Evolutionary conservation across 331 rosid species (phyloP), one percentile per base, ranked within the genome.

Genomic region (Acacia pycnantha): DNA sequence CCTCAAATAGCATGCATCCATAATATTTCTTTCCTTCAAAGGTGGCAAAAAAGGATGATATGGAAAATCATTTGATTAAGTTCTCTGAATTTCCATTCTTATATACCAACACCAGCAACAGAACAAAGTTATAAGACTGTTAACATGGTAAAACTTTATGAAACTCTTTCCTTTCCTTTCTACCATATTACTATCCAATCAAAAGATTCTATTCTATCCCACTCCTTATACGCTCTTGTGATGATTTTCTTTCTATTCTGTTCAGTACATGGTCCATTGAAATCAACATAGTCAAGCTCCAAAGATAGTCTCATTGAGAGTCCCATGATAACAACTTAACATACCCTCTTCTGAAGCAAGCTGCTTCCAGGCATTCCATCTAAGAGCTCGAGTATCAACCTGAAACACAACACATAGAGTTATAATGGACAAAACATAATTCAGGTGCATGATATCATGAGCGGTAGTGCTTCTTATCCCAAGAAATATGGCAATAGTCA

Each of bases 331-430:
- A 84, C 77, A 76, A 58, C 61, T 78, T 51, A 56, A 33, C 86
- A 62, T 86, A 96, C 99, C 97, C 88, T 91, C 97, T 90, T 96
- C 98, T 1, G 80, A 81, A 41, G 95, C 98, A 75, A 96, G 92
- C 88, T 92, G 95, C 85, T 92, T 86, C 99, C 98, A 96, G 29
- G 97, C 88, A 76, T 88, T 86, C 88, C 91, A 83, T 88, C 89
- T 94, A 73, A 96, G 73, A 85, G 84, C 80, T 82, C 89, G 97
- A 81, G 97, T 93, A 85, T 92, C 99, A 79, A 91, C 98, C 99
- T 96, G 93, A 84, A 90, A 91, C 80, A 46, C 76, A 87, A 71
- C 40, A 70, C 56, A 84, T 44, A 47, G 68, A 31, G 56, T 73
- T 65, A 87, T 56, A 80, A 71, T 24, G 44, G 50, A 80, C 70